phyloP scores from a whole-genome alignment of 306 rosid genomes.

The Neltuma alba region DNA sequence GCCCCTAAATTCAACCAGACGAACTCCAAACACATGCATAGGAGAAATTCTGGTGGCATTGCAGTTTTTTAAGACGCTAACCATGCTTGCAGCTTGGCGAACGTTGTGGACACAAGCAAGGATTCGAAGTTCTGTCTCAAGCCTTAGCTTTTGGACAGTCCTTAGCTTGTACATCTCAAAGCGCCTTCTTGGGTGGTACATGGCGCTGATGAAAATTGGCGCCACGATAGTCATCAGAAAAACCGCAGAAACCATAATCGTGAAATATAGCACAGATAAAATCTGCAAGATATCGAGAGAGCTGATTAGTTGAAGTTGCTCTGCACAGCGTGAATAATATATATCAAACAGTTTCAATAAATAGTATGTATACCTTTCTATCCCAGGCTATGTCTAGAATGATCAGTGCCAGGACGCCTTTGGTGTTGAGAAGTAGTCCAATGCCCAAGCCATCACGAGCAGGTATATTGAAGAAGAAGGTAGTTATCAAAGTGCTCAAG shows the following conservation, averaged over 20 bases:
- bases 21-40: conserved; percentile 28
- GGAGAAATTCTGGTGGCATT: conserved; percentile 36
- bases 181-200: conserved; percentile 35
- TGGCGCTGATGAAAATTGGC: conserved; percentile 33
- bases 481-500: conserved; percentile 21
- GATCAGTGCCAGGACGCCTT: background rate
- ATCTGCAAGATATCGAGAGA: conserved; percentile 24
- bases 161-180: conserved; percentile 26
- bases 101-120: conserved; percentile 35
- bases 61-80: conserved; percentile 29
- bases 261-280: background rate
- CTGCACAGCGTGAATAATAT: background rate
- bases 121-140: conserved; percentile 38
- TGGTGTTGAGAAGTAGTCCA: conserved; percentile 8
- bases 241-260: conserved; percentile 20
- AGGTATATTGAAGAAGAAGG: conserved; percentile 31
- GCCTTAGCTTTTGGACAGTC: conserved; percentile 33
- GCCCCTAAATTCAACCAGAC: conserved; percentile 37
- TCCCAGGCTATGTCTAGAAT: background rate
- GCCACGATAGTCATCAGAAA: conserved; percentile 37
- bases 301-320: background rate
- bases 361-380: background rate
- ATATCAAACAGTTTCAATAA: background rate
- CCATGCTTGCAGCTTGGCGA: conserved; percentile 29
- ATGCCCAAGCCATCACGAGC: conserved; percentile 33